These are phyloP conservation scores for Fraxinus sp. DNA, from an alignment of 305 asterid species.

Conservation along the genomic window DNA sequence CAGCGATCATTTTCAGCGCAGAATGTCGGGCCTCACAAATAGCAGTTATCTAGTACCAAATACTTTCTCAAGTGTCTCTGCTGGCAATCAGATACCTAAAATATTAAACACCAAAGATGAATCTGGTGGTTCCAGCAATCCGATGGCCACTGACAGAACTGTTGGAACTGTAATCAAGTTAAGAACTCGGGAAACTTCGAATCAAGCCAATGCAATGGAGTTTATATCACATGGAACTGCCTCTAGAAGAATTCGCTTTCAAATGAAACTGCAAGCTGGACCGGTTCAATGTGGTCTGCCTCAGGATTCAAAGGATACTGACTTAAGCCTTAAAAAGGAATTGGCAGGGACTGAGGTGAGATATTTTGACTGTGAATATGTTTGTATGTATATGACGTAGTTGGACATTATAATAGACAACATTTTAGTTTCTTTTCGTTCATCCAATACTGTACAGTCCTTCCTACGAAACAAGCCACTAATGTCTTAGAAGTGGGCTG, in stretches of 20 bases:
- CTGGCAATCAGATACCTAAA: constrained; percentile 28
- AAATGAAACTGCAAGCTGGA: constrained; percentile 50
- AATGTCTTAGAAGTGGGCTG: constrained; percentile 15
- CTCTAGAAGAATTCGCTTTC: constrained; percentile 63
- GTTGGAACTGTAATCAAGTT: constrained; percentile 56
- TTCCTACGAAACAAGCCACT: background rate
- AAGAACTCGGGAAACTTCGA: constrained; percentile 38
- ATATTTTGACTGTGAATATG: background rate
- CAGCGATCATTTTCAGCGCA: constrained; percentile 1
- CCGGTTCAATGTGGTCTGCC: constrained; percentile 37
- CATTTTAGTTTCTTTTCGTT: background rate
- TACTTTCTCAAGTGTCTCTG: constrained; percentile 23
- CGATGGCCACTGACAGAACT: constrained; percentile 21
- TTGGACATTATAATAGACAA: background rate
- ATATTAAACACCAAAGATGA: constrained; percentile 11
- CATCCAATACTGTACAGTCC: background rate
- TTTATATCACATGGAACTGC: constrained; percentile 52
- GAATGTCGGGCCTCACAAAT: constrained; percentile 17
- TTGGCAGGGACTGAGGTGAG: constrained; percentile 42
- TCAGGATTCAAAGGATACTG: constrained; percentile 28
- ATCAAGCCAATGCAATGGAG: constrained; percentile 21
- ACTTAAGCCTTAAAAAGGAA: constrained; percentile 26
- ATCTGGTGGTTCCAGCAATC: constrained; percentile 21
- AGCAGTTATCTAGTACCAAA: constrained; percentile 11
- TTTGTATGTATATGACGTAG: background rate